A percentile compares a stretch with the other conserved stretches of the same genome.
These are phyloP conservation scores for Pleodorina starrii DNA, from an alignment of 139 green algal species.

Conservation along the genomic window DNA sequence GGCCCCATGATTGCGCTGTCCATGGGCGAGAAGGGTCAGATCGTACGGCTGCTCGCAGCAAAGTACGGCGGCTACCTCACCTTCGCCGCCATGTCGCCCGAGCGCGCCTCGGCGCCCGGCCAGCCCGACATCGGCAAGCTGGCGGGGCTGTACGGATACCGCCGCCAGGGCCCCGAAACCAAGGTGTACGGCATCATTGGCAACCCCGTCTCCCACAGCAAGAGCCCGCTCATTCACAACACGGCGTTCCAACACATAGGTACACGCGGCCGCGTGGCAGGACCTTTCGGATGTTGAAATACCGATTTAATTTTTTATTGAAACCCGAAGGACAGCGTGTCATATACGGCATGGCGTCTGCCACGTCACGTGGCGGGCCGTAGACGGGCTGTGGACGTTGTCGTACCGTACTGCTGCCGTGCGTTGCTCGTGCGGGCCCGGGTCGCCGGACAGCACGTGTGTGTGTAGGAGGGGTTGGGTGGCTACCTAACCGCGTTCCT, in stretches of 20 bases:
- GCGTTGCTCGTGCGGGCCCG: no score
- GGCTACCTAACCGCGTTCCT: no score
- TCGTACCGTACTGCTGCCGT: no score
- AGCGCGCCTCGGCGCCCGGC: constrained; percentile 78
- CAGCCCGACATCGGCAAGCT: constrained; percentile 70
- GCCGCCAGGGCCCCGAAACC: constrained; percentile 75
- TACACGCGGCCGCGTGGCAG: no score
- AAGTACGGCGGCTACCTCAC: constrained; percentile 97
- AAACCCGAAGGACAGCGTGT: no score
- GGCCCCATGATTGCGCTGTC: constrained; percentile 90
- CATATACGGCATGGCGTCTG: no score
- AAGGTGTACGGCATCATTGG: constrained; percentile 91
- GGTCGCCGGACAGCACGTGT: no score
- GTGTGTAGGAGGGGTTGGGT: no score
- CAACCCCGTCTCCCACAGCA: constrained; percentile 91
- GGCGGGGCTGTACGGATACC: constrained; percentile 55
- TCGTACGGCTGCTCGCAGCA: constrained; percentile 90
- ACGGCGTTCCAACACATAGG: constrained; percentile 78
- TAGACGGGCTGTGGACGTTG: no score
- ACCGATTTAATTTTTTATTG: no score
- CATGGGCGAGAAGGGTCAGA: constrained; percentile 93
- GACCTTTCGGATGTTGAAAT: no score
- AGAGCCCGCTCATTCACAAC: constrained; percentile 92
- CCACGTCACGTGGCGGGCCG: no score
- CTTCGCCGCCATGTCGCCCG: constrained; percentile 90